Percentiles rank a stretch among this genome's conserved stretches.
phyloP scores from a whole-genome alignment of 1,284 basidiomycete genomes.

The Mycena sp. region DNA sequence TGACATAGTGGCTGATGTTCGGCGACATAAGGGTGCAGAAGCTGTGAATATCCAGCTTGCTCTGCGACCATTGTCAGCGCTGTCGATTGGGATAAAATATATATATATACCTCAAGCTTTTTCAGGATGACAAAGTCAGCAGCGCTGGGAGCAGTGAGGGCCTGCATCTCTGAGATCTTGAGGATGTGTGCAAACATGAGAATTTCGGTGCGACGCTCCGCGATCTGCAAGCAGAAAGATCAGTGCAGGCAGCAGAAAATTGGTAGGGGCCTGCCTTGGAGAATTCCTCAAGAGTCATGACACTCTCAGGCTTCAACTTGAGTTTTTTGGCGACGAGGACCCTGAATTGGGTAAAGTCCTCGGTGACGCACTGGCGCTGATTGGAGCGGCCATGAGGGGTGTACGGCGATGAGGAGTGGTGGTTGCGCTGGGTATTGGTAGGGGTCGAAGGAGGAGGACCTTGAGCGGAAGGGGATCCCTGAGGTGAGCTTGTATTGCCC shows the following conservation, averaged over 20 bases:
- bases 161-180: too few relatives aligned
- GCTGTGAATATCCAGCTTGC: background rate
- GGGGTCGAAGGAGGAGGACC: background rate
- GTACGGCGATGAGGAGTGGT: too few relatives aligned
- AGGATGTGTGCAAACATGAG: too few relatives aligned
- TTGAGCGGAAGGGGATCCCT: background rate
- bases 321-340: background rate
- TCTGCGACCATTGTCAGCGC: background rate
- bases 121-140: too few relatives aligned
- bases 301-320: conserved; percentile 1
- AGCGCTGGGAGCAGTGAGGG: too few relatives aligned
- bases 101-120: background rate
- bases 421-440: background rate
- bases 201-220: background rate
- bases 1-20: background rate
- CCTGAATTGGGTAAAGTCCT: background rate
- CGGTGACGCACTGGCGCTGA: background rate
- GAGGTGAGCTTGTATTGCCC: background rate
- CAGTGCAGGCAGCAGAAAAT: background rate
- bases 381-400: background rate
- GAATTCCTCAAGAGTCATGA: too few relatives aligned
- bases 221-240: background rate
- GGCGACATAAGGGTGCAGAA: background rate
- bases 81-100: background rate
- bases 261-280: too few relatives aligned